Evolutionary conservation across 202 grass and related monocot species (phyloP), one percentile per base, ranked within the genome.

Genomic region (Eragrostis tef): DNA sequence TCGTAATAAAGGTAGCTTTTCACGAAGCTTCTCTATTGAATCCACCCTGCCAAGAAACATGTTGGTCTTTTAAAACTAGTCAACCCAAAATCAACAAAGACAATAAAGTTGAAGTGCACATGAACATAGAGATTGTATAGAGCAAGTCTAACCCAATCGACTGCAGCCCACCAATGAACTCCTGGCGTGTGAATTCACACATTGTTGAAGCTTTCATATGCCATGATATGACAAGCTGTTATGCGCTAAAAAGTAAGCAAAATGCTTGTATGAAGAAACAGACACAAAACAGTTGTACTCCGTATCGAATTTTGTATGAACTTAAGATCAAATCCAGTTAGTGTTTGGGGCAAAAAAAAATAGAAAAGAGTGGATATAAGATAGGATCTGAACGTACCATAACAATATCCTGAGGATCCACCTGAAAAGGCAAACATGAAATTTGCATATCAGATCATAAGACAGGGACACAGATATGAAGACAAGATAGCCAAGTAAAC

Each of bases 181-280:
- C 94, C 70, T 97, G 89, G 47, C 25, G 80, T 77, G 97, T 92
- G 74, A 99, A 99, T 87, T 99, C 97, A 90, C 97, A 99, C 93
- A 99, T 99, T 69, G 97, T 99, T 52, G 89, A 89, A 42, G 97
- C 97, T 91, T 96, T 99, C 97, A 99, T 99, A 84, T 99, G 97
- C 97, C 93, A 99, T 70, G 93, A 96, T 87, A 99, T 87, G 77
- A 93, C 97, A 92, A 99, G 90, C 97, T 99, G 89, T 80, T 84
- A 64, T 24, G 92, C 2, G 56, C 42, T 89, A 25, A 88, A 14
- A 70, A 21, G 67, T 70, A 48, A 70, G 13, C 7, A 25, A 70
- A 70, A 70, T 15, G 7, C 44, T 27, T 17, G 16, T 27, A 71
- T 49, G 21, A 17, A 27, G 6, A 27, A 49, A 71, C 15, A 17